These are phyloP conservation scores for Aspergillus pseudotamarii DNA, from an alignment of 2,329 filamentous ascomycete genomes.

Conservation along the genomic window DNA sequence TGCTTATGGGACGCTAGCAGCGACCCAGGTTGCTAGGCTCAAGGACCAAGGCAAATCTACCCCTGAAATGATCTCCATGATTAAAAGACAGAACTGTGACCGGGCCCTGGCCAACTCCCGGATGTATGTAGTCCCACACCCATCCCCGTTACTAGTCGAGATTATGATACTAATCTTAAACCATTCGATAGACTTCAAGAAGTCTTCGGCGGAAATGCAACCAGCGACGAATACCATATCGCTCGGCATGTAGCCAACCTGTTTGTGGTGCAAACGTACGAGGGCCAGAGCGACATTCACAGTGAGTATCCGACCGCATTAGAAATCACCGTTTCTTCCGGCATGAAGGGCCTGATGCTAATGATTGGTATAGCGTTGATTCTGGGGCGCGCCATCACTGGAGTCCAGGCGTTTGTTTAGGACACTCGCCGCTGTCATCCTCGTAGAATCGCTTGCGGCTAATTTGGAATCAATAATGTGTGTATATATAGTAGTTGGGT, in stretches of 20 bases:
- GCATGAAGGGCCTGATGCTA: background rate
- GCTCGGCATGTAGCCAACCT: slow-evolving; percentile 93
- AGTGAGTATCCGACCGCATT: slow-evolving; percentile 59
- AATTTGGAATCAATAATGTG: background rate
- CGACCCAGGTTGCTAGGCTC: slow-evolving; percentile 85
- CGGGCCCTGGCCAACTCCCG: slow-evolving; percentile 78
- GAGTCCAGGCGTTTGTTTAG: slow-evolving; percentile 78
- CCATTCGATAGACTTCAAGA: slow-evolving; percentile 70
- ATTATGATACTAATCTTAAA: background rate
- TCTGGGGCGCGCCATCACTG: slow-evolving; percentile 69
- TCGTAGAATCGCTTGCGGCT: background rate
- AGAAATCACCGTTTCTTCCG: background rate
- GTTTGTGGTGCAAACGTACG: slow-evolving; percentile 97
- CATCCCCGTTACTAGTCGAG: background rate
- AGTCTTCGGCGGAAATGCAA: slow-evolving; percentile 96
- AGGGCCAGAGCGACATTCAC: slow-evolving; percentile 98
- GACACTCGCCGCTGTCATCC: background rate
- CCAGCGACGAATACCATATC: slow-evolving; percentile 95
- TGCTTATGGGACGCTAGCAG: slow-evolving; percentile 85
- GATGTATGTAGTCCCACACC: slow-evolving; percentile 49
- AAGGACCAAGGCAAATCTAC: slow-evolving; percentile 88
- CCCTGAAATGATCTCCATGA: slow-evolving; percentile 95
- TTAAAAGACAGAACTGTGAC: slow-evolving; percentile 98
- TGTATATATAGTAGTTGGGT: background rate
- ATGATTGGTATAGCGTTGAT: slow-evolving; percentile 59